These are phyloP conservation scores for Aureobasidium sp. DNA, from an alignment of 2,329 filamentous ascomycete genomes.

Conservation along the genomic window DNA sequence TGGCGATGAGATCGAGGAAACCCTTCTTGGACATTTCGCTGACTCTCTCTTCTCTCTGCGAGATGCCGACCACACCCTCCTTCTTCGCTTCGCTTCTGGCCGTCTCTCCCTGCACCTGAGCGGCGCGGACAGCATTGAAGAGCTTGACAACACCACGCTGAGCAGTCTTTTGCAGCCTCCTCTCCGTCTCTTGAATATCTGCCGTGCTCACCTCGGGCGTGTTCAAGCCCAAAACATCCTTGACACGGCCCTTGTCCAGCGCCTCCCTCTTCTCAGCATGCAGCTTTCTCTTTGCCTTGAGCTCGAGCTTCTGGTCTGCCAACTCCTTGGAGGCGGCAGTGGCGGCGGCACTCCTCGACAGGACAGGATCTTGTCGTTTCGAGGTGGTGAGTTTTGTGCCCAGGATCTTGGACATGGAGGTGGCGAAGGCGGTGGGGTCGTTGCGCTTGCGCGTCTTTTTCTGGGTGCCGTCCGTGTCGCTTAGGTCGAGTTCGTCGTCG, in stretches of 20 bases:
- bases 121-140: slow-evolving; percentile 90
- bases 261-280: slow-evolving; percentile 73
- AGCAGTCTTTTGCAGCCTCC: slow-evolving; percentile 74
- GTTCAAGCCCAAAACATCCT: slow-evolving; percentile 68
- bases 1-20: slow-evolving; percentile 81
- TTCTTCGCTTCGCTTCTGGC: slow-evolving; percentile 63
- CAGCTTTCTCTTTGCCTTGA: slow-evolving; percentile 71
- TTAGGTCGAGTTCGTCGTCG: slow-evolving; percentile 34
- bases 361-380: slow-evolving; percentile 81
- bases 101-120: slow-evolving; percentile 81
- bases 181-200: slow-evolving; percentile 62
- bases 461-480: slow-evolving; percentile 23
- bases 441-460: slow-evolving; percentile 71
- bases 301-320: slow-evolving; percentile 70
- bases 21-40: slow-evolving; percentile 97
- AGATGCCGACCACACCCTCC: slow-evolving; percentile 70
- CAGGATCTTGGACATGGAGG: slow-evolving; percentile 87
- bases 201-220: slow-evolving; percentile 45
- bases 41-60: slow-evolving; percentile 75
- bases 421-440: slow-evolving; percentile 85
- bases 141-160: slow-evolving; percentile 92
- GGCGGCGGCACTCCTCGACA: slow-evolving; percentile 73
- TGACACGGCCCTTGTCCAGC: slow-evolving; percentile 78
- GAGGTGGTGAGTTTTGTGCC: slow-evolving; percentile 77
- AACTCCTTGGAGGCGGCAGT: slow-evolving; percentile 64